A percentile compares a stretch with the other conserved stretches of the same genome.
These are phyloP conservation scores for Cercospora sojina DNA, from an alignment of 2,329 filamentous ascomycete species.

Conservation along the genomic window DNA sequence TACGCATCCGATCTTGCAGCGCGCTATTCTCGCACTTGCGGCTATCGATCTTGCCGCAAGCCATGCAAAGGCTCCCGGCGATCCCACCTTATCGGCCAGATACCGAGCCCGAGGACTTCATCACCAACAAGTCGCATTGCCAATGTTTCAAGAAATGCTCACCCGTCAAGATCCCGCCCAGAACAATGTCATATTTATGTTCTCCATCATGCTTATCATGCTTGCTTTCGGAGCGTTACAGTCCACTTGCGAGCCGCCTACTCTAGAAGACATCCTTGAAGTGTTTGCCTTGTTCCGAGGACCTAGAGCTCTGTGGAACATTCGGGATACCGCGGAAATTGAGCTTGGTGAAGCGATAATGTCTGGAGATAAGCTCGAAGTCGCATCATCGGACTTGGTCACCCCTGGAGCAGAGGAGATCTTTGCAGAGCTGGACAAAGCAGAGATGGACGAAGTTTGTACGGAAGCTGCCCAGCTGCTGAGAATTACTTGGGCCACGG, in stretches of 20 bases:
- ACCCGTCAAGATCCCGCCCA: constrained; percentile 10
- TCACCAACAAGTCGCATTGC: constrained; percentile 32
- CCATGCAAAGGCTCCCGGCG: constrained; percentile 1
- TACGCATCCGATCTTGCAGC: constrained; percentile 3
- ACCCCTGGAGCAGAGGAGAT: background rate
- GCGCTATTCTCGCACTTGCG: constrained; percentile 8
- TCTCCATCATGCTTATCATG: constrained; percentile 31
- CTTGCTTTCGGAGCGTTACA: constrained; percentile 31
- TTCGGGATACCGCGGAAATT: constrained; percentile 12
- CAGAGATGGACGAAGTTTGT: constrained; percentile 13
- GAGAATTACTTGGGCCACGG: constrained; percentile 13
- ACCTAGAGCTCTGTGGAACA: constrained; percentile 26
- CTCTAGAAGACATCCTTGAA: constrained; percentile 31
- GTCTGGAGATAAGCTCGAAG: constrained; percentile 10
- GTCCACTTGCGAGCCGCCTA: constrained; percentile 22
- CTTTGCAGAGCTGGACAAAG: constrained; percentile 10
- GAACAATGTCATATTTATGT: constrained; percentile 28
- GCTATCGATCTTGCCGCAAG: constrained; percentile 6
- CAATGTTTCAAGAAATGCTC: constrained; percentile 30
- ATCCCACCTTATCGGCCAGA: constrained; percentile 14
- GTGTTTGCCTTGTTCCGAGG: constrained; percentile 31
- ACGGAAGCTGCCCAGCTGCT: constrained; percentile 15
- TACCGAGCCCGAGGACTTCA: constrained; percentile 32
- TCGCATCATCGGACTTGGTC: constrained; percentile 6
- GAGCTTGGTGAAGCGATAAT: constrained; percentile 23